Base-by-base conservation (phyloP, 768 basidiomycete species). In the Pleurotus citrinopileatus region DNA sequence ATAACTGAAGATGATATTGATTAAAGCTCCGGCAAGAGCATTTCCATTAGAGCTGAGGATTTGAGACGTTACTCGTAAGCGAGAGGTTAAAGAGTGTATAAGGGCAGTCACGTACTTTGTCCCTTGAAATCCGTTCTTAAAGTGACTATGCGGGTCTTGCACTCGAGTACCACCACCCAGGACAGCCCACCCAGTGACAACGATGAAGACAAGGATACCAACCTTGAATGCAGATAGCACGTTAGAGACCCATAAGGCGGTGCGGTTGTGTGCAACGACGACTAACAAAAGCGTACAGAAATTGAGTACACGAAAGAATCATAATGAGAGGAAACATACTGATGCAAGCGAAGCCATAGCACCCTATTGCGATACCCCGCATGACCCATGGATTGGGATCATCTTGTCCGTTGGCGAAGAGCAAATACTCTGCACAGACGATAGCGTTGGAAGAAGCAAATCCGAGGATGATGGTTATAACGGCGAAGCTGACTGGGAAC, bases 171-270 rank as follows among this genome's bases (percentile, higher is more conserved):
- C 70, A 0, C 83, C 85, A 3, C 77, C 75, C 9, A 87, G 73
- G 7, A 86, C 86, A 20, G 80, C 80, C 70, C 82, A 79, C 59
- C 79, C 79, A 3, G 81, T 77, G 37, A 84, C 64, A 1, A 82
- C 76, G 40, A 87, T 67, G 57, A 82, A 76, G 19, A 75, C 8
- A 2, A 82, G 67, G 47, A 80, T 75, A 5, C 68, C 28, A 2
- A 75, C 73, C 60, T 82, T 81, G 67, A 80, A 74, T n/a, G 75
- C 58, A 20, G 76, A 67, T 34, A 82, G 62, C 4, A 59, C 42
- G 45, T 61, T 59, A 19, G 54, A 58, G 38, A 61, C 19, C 48
- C 56, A 29, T 37, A 50, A 23, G 20, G 42, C 25, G 6, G 9
- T 20, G 22, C 38, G 48, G 26, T 27, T 45, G 37, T 54, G 36